Base-by-base conservation (phyloP, 2,329 filamentous ascomycete genomes). In the Sporothrix globosa region DNA sequence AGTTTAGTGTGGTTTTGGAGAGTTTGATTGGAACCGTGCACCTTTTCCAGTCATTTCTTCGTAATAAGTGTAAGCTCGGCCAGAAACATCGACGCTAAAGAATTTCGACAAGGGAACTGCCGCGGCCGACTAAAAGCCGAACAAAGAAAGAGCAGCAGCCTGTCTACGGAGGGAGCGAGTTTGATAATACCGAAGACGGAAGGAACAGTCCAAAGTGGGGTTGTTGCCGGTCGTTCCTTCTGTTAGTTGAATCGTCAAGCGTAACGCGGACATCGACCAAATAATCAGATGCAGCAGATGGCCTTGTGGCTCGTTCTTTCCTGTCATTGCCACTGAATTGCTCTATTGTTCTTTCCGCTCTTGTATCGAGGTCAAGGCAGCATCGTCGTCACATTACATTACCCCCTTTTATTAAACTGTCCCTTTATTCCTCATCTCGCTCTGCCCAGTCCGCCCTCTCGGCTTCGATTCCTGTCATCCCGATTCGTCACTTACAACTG, bases 81-180 rank as follows among this genome's bases (percentile, higher is more conserved):
- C 63, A 30, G 27, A 53, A 53, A 19, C 39, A 21, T 58, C 39
- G 30, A 54, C 65, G 34, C 65, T 67, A 41, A n/a, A 63, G 10
- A 44, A 46, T 19, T n/a, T 34, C 34, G 34, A 50, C 30, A 54
- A 44, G 50, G 34, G 65, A 68, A 52, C 52, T 46, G 66, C 52
- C 66, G 66, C 41, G 30, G 27, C n/a, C 63, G 63, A 54, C 46
- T 48, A 67, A 67, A 21, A 39, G 27, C 30, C 27, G 48, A 53
- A 53, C 14, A 54, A 24, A 54, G 65, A 39, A 52, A 13, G 44
- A 66, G 30, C 27, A 34, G 5, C 7, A n/a, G 34, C 34, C 34
- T 34, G 34, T 1, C 34, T 34, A 19, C 41, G 21, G 14, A 3
- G 44, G 19, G 60, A 44, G 44, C 56, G 56, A 41, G n/a, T 27